Evolutionary conservation across 768 basidiomycete genomes (phyloP).

Genomic region (Amanita molliuscula): DNA sequence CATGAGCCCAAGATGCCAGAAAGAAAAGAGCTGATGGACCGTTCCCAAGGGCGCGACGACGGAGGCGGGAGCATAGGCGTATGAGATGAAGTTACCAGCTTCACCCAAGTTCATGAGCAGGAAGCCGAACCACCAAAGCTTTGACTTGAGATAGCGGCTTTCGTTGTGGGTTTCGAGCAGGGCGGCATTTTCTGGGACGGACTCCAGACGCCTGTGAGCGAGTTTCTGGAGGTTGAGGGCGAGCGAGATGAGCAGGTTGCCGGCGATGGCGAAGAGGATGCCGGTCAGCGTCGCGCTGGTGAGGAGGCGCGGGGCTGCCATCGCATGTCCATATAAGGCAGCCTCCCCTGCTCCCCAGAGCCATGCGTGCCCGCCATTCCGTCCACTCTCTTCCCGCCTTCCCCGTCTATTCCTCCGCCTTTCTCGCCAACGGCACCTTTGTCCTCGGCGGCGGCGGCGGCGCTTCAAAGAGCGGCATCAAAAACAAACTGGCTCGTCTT

Average conservation of each 20-base stretch:
- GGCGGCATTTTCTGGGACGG: slow-evolving; percentile 21
- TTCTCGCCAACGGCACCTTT: slow-evolving; percentile 59
- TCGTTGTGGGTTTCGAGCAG: slow-evolving; percentile 29
- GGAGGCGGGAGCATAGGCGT: slow-evolving; percentile 86
- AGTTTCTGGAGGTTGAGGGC: slow-evolving; percentile 92
- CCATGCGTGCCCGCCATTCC: slow-evolving; percentile 76
- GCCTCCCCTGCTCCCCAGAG: neutral
- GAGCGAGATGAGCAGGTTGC: slow-evolving; percentile 82
- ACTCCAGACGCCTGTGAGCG: slow-evolving; percentile 64
- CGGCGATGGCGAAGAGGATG: slow-evolving; percentile 72
- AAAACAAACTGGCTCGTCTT: slow-evolving; percentile 79
- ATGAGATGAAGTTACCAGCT: slow-evolving; percentile 81
- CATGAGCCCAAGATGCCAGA: slow-evolving; percentile 68
- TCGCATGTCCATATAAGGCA: slow-evolving; percentile 5
- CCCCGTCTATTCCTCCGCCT: slow-evolving; percentile 83
- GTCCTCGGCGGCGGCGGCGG: slow-evolving; percentile 90
- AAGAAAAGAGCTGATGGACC: slow-evolving; percentile 35
- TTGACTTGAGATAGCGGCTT: slow-evolving; percentile 73
- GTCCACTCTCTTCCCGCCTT: slow-evolving; percentile 70
- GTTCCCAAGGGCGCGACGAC: slow-evolving; percentile 94
- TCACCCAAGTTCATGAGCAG: slow-evolving; percentile 88
- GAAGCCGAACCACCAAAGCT: slow-evolving; percentile 88
- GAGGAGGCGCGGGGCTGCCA: slow-evolving; percentile 41
- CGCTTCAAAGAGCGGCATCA: slow-evolving; percentile 76
- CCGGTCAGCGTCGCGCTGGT: slow-evolving; percentile 56